These are phyloP conservation scores for Lachnellula hyalina DNA, from an alignment of 2,329 filamentous ascomycete species.

Conservation along the genomic window DNA sequence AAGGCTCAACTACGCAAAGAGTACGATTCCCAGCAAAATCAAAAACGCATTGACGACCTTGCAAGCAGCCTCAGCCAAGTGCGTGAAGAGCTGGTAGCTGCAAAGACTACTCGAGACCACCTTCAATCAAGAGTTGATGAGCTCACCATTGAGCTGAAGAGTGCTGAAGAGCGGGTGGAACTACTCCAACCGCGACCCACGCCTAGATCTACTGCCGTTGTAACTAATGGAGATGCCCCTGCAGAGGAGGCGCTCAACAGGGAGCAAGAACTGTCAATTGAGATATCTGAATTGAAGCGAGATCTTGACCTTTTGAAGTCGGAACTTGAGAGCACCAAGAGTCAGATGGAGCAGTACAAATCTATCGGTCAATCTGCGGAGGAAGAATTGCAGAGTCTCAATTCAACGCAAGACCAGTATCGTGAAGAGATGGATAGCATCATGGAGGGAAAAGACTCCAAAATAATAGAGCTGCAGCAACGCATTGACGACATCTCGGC, in stretches of 20 bases:
- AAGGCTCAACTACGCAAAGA: constrained; percentile 80
- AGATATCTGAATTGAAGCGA: constrained; percentile 80
- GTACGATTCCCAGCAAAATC: constrained; percentile 80
- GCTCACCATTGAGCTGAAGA: constrained; percentile 78
- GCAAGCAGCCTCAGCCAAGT: constrained; percentile 71
- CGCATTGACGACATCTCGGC: constrained; percentile 76
- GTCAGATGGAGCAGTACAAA: constrained; percentile 82
- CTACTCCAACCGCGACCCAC: constrained; percentile 77
- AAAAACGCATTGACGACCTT: constrained; percentile 90
- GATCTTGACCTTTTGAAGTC: constrained; percentile 76
- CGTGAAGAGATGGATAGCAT: constrained; percentile 76
- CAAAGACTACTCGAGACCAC: constrained; percentile 85
- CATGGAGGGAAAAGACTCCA: constrained; percentile 70
- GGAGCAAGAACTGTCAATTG: constrained; percentile 76
- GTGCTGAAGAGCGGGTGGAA: constrained; percentile 80
- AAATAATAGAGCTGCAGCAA: constrained; percentile 75
- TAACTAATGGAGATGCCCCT: constrained; percentile 40
- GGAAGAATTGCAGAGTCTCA: constrained; percentile 76
- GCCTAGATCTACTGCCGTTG: constrained; percentile 46
- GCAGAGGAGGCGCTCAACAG: constrained; percentile 55
- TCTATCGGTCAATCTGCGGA: constrained; percentile 82
- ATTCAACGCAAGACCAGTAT: constrained; percentile 78
- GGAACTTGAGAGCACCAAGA: constrained; percentile 75
- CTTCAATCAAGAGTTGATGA: constrained; percentile 86
- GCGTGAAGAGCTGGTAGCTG: constrained; percentile 79